Percentiles rank a stretch among this genome's conserved stretches.
Conservation (phyloP, 495 filamentous ascomycete genomes). For the Penicillium cataractarum region DNA sequence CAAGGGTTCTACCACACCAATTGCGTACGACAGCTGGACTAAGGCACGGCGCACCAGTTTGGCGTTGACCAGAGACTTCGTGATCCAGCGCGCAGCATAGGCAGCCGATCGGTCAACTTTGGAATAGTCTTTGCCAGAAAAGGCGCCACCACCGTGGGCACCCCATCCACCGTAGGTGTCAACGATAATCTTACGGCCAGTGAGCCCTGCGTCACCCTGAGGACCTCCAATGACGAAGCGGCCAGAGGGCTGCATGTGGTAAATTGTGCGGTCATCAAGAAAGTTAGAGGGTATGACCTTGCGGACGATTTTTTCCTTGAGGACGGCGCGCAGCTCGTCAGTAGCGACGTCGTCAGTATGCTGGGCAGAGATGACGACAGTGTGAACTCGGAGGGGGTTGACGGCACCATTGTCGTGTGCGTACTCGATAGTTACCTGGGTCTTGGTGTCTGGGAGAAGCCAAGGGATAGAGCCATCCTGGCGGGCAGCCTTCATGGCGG, state of each 20-base stretch:
- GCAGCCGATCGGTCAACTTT: slow-evolving; percentile 99
- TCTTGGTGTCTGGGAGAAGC: slow-evolving; percentile 98
- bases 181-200: slow-evolving; percentile 99
- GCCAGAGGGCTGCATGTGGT: slow-evolving; percentile 98
- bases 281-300: slow-evolving; percentile 89
- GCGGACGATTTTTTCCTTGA: slow-evolving; percentile 97
- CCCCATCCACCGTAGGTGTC: slow-evolving; percentile 99
- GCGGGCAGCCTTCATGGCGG: slow-evolving; percentile 85
- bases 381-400: slow-evolving; percentile 89
- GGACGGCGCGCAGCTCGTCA: slow-evolving; percentile 89
- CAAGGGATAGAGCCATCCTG: slow-evolving; percentile 86
- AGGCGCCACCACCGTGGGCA: slow-evolving; percentile 98
- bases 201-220: slow-evolving; percentile 98
- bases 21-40: slow-evolving; percentile 98
- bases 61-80: slow-evolving; percentile 92
- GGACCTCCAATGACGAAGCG: slow-evolving; percentile 99
- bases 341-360: slow-evolving; percentile 88
- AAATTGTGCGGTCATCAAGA: slow-evolving; percentile 88
- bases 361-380: slow-evolving; percentile 94
- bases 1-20: slow-evolving; percentile 96
- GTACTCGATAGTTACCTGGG: slow-evolving; percentile 98
- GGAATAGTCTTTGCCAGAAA: slow-evolving; percentile 99
- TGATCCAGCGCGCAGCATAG: slow-evolving; percentile 97
- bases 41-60: slow-evolving; percentile 87
- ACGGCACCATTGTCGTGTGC: slow-evolving; percentile 94